Base-by-base conservation (phyloP, 495 filamentous ascomycete genomes). In the Lepidopterella palustris region DNA sequence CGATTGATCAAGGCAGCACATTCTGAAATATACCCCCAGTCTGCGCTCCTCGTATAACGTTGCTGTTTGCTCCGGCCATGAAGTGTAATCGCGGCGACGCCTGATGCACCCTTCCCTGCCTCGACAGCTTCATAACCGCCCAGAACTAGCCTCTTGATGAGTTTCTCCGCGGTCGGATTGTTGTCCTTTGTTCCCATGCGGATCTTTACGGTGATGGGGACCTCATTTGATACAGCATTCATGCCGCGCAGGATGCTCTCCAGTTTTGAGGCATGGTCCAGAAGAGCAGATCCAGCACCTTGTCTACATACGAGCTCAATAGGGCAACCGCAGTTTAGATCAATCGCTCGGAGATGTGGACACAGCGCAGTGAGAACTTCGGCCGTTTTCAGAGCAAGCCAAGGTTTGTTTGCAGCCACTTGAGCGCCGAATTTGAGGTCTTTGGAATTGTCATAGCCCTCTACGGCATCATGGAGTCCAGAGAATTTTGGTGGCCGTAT, bases 321-420 rank as follows among this genome's bases (percentile, higher is more conserved):
- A 15, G 93, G 93, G 68, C 93, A 98, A 28, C 93, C 93, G 66
- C 92, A 96, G 74, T 98, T 98, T 59, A 98, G 73, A 68, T 98
- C 93, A 57, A 98, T 85, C 4, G 95, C 82, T 27, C 93, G 86
- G 9, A 97, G 78, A 65, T 89, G 78, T 3, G 93, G 92, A 39
- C 89, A 83, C 49, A 87, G 82, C 18, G 76, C 74, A 0, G 87
- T 85, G 47, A 98, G 75, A 26, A 87, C 77, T 69, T 98, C 92
- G 0, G 92, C 87, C 0, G 89, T 81, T 70, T 96, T 96, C 61
- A 93, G 74, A 4, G 88, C 93, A 23, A 87, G 78, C 84, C 89
- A 93, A 1, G 91, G 85, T 63, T 92, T 93, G 72, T 87, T 92
- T 21, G 87, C 91, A 8, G 91, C 86, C 47, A 98, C 90, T 66